phyloP scores from a whole-genome alignment of 495 filamentous ascomycete species.

The Neurospora sp. region DNA sequence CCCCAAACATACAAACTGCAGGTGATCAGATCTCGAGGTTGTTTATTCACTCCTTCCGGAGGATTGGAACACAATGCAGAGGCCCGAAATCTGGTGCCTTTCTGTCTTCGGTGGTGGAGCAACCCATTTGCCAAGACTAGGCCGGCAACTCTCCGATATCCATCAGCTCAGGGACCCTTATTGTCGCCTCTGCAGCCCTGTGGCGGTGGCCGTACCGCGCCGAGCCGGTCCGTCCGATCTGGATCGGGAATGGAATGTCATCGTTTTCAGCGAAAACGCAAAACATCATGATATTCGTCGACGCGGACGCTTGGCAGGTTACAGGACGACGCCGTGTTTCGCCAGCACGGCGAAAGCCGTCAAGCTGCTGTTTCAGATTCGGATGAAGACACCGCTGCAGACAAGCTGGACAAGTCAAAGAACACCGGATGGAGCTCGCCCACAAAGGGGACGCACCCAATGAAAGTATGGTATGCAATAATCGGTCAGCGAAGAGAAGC shows the following conservation, averaged over 20 bases:
- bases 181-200: background rate
- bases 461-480: background rate
- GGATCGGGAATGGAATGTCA: background rate
- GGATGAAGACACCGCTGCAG: background rate
- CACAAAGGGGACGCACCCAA: background rate
- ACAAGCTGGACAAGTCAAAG: background rate
- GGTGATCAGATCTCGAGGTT: background rate
- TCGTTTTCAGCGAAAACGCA: background rate
- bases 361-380: background rate
- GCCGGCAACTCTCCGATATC: background rate
- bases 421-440: background rate
- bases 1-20: background rate
- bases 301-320: background rate
- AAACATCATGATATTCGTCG: background rate
- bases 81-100: background rate
- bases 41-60: background rate
- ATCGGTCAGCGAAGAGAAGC: background rate
- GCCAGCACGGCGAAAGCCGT: background rate
- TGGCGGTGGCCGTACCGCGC: background rate
- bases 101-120: background rate
- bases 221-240: background rate
- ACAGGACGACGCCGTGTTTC: background rate
- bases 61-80: background rate
- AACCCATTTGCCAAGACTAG: background rate
- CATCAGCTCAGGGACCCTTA: background rate